A percentile compares a stretch with the other conserved stretches of the same genome.
Conservation (phyloP, 257 asterid genomes). For the Solanum chiquidenum region DNA sequence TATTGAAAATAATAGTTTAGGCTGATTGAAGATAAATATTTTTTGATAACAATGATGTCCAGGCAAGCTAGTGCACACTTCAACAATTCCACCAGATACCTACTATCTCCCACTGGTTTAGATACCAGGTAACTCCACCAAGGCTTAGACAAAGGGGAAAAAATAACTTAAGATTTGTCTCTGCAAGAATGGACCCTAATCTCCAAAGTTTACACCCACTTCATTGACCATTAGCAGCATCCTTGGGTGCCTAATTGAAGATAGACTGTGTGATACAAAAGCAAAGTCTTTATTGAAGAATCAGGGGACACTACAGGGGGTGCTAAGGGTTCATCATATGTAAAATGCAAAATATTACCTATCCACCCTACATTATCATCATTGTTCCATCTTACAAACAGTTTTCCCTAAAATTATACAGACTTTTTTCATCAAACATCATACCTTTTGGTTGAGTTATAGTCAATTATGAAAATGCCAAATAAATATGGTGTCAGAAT, state of each 20-base stretch:
- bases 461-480: neutral
- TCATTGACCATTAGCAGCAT: neutral
- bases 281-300: neutral
- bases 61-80: neutral
- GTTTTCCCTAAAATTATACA: neutral
- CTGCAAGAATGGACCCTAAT: neutral
- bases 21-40: neutral
- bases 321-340: neutral
- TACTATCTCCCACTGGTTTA: neutral
- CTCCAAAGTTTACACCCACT: neutral
- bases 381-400: neutral
- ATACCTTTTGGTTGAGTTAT: neutral
- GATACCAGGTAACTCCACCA: neutral
- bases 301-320: neutral
- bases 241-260: neutral
- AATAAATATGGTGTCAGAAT: neutral
- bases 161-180: neutral
- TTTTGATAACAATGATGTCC: neutral
- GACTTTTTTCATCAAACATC: neutral
- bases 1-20: neutral
- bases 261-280: neutral
- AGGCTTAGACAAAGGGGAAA: neutral
- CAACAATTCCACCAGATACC: neutral
- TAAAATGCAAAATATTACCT: neutral
- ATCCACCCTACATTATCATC: neutral